Evolutionary conservation across 306 rosid species (phyloP).

Genomic region (Quillaja saponaria): DNA sequence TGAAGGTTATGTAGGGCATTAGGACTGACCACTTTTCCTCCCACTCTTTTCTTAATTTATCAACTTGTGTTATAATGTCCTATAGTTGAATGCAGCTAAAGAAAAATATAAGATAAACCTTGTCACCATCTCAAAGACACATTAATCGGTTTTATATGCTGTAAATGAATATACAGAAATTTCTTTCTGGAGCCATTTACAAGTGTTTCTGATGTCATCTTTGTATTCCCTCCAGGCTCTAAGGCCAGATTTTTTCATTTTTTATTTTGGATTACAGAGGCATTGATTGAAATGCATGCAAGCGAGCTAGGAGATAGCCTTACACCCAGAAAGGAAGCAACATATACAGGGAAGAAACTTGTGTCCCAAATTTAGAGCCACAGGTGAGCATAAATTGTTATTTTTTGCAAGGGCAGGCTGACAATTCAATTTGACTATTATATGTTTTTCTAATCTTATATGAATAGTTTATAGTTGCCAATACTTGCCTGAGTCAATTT

Average conservation of each 20-base stretch:
- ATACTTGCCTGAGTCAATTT: slow-evolving; percentile 51
- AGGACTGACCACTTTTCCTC: slow-evolving; percentile 7
- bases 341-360: slow-evolving; percentile 27
- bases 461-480: slow-evolving; percentile 15
- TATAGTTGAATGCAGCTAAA: not conserved
- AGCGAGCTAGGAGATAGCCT: not conserved
- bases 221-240: not conserved
- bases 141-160: too few species aligned
- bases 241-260: not conserved
- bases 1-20: not conserved
- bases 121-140: too few species aligned
- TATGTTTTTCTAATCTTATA: slow-evolving; percentile 25
- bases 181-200: not conserved
- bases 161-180: too few species aligned
- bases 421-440: slow-evolving; percentile 33
- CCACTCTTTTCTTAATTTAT: not conserved
- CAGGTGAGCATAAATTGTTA: slow-evolving; percentile 23
- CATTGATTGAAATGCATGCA: slow-evolving; percentile 17
- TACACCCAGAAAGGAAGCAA: slow-evolving; percentile 23
- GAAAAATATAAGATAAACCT: too few species aligned
- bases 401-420: slow-evolving; percentile 8
- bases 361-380: slow-evolving; percentile 3
- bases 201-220: slow-evolving; percentile 20
- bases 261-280: not conserved
- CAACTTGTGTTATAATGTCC: not conserved